These are phyloP conservation scores for Lichtheimia ornata DNA, from an alignment of 371 early-diverging fungal genomes.

Conservation along the genomic window DNA sequence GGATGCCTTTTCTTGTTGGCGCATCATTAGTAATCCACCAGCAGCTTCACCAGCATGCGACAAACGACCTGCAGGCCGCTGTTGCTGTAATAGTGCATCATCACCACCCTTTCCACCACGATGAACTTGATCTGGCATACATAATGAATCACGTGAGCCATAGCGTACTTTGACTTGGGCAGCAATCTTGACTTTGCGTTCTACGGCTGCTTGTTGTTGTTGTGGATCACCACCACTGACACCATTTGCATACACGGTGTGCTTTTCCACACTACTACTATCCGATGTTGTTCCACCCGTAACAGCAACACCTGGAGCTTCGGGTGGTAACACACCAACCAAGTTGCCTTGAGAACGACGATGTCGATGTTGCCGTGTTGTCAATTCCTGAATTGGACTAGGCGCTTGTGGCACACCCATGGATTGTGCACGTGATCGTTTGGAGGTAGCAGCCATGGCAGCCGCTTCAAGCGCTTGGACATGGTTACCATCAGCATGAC, in stretches of 20 bases:
- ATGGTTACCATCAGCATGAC: background rate
- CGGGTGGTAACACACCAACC: background rate
- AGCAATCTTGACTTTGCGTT: conserved; percentile 42
- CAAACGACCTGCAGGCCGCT: conserved; percentile 12
- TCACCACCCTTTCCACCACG: conserved; percentile 6
- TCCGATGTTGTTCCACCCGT: conserved; percentile 2
- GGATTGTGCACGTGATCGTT: conserved; percentile 1
- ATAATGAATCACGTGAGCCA: conserved; percentile 39
- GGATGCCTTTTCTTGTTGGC: conserved; percentile 18
- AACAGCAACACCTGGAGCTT: background rate
- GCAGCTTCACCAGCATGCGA: conserved; percentile 47
- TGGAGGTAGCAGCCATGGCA: conserved; percentile 1
- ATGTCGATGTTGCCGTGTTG: conserved; percentile 6
- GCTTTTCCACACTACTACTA: conserved; percentile 17
- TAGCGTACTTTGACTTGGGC: conserved; percentile 34
- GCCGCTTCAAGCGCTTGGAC: conserved; percentile 11
- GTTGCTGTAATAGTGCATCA: conserved; percentile 7
- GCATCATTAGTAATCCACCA: conserved; percentile 48
- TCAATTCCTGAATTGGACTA: background rate
- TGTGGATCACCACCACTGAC: background rate
- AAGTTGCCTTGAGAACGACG: background rate
- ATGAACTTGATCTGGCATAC: conserved; percentile 29
- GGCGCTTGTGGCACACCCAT: conserved; percentile 8
- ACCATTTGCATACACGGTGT: conserved; percentile 6
- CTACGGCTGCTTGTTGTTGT: background rate